Evolutionary conservation across 202 grass and related monocot species (phyloP).

Genomic region (Carex arenaria): DNA sequence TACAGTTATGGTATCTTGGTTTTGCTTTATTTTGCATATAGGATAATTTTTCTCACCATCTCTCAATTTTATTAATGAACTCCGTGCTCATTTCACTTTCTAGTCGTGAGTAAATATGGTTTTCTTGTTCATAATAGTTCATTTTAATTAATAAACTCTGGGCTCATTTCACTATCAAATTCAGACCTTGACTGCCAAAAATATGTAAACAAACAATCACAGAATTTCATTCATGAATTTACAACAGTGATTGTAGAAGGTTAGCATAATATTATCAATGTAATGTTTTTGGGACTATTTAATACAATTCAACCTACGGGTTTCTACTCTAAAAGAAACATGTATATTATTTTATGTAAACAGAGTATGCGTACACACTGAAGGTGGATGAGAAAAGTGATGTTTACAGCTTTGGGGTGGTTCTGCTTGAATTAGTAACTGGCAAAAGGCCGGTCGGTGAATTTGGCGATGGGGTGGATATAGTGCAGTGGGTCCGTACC

Average conservation of each 20-base stretch:
- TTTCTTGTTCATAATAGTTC: not conserved
- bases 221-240: not conserved
- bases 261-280: not conserved
- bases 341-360: not conserved
- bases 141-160: not conserved
- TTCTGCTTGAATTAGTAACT: conserved; percentile 57
- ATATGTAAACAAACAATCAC: not conserved
- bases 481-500: conserved; percentile 81
- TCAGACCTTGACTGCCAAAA: not conserved
- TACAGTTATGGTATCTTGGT: not conserved
- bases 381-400: conserved; percentile 99
- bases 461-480: conserved; percentile 89
- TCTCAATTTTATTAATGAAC: not conserved
- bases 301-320: too few species aligned
- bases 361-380: conserved; percentile 95
- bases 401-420: conserved; percentile 87
- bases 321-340: not conserved
- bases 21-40: not conserved
- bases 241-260: not conserved
- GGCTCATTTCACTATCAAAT: not conserved
- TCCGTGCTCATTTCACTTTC: too few species aligned
- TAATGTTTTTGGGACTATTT: too few species aligned
- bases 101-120: not conserved
- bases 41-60: not conserved
- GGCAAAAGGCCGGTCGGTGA: conserved; percentile 68